A percentile compares a stretch with the other conserved stretches of the same genome.
Evolutionary conservation across 1,284 basidiomycete species (phyloP).

Genomic region (Golubevia pallescens): DNA sequence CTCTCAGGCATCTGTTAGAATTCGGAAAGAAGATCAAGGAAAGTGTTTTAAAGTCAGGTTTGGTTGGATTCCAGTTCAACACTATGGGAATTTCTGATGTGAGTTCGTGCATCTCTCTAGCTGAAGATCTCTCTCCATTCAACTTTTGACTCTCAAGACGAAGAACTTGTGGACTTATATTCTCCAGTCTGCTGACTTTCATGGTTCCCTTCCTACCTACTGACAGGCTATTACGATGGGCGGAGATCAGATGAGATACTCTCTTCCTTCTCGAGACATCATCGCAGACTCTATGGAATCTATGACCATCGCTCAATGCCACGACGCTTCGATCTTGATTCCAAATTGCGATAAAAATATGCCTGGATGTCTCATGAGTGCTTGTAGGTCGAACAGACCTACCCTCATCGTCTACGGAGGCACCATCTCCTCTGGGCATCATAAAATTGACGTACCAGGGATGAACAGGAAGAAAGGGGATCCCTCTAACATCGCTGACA

Average conservation of each 20-base stretch:
- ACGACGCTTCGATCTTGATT: conserved; percentile 78
- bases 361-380: conserved; percentile 87
- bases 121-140: too few relatives aligned
- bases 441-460: conserved; percentile 78
- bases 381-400: conserved; percentile 85
- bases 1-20: conserved; percentile 20
- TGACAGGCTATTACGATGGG: conserved; percentile 36
- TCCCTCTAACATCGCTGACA: conserved; percentile 77
- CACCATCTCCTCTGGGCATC: conserved; percentile 79
- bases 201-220: too few relatives aligned
- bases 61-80: conserved; percentile 43
- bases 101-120: too few relatives aligned
- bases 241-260: conserved; percentile 75
- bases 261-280: conserved; percentile 83
- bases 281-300: conserved; percentile 86
- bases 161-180: too few relatives aligned
- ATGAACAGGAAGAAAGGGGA: conserved; percentile 82
- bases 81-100: conserved; percentile 41
- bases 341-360: conserved; percentile 82
- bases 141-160: too few relatives aligned
- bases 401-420: conserved; percentile 97
- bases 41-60: conserved; percentile 27
- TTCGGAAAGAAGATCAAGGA: conserved; percentile 35
- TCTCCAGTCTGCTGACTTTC: too few relatives aligned
- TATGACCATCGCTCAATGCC: conserved; percentile 75